Evolutionary conservation across 140 eudicot species (phyloP), one percentile per base, ranked within the genome.

Genomic region (Flaveria floridana): DNA sequence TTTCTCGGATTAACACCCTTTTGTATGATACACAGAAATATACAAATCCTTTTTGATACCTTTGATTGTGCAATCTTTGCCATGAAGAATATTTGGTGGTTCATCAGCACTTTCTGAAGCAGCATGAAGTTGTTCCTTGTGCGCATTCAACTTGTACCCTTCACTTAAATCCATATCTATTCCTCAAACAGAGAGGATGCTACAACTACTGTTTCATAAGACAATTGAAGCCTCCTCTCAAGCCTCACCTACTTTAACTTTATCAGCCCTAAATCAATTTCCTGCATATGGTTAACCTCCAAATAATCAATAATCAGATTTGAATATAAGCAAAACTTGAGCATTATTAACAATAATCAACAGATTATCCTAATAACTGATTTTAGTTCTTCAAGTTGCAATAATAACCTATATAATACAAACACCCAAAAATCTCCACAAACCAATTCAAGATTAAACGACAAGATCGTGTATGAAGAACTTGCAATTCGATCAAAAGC

Each of bases 71-170:
- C 53, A 25, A 20, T 82, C 85, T 79, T 82, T 91, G 6, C 77
- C 55, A 18, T 68, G 78, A 72, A 30, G 78, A 70, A 25, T 56
- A 30, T 51, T 82, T 16, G 92, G 85, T 8, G 92, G 83, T 70
- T 81, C 84, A 68, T 90, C 85, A 47, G 73, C 85, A 74, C 76
- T 84, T 68, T 88, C 88, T 74, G 88, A 81, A 73, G 85, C 81
- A 30, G 85, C 71, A 68, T 76, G 78, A 74, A 72, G 76, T 58
- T 82, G 90, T 68, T 87, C 88, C 18, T 81, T 83, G 56, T 83
- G 96, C 83, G 79, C 90, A 21, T 75, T 80, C 19, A 89, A 80
- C 82, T 75, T 48, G 59, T 55, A 66, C 76, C 78, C 83, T 37
- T 79, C 80, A 4, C 67, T 46, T 61, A 19, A 78, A 37, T 87